Percentiles rank a stretch among this genome's conserved stretches.
Conservation (phyloP, 1,139 yeast genomes). For the Hyphopichia fennica region DNA sequence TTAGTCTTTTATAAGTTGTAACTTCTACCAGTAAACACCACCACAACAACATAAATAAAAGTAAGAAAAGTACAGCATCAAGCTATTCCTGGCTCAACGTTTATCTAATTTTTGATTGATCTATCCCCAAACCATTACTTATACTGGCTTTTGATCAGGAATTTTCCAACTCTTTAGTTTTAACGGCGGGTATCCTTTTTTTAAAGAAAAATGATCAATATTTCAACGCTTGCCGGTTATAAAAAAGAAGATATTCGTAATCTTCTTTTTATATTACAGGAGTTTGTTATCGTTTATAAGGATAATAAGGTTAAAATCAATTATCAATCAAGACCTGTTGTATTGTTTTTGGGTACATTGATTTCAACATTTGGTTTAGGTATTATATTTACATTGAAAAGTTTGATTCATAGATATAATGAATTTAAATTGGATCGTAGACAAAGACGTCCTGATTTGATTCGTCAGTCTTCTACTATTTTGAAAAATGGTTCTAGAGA, state of each 20-base stretch:
- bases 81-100: too few species aligned
- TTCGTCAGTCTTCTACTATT: conserved; percentile 43
- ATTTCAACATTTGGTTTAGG: conserved; percentile 48
- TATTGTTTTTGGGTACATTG: conserved; percentile 43
- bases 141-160: too few species aligned
- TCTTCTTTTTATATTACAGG: conserved; percentile 35
- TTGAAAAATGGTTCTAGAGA: conserved; percentile 57
- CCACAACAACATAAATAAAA: too few species aligned
- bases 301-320: conserved; percentile 42
- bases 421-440: conserved; percentile 29
- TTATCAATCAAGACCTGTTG: conserved; percentile 47
- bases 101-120: too few species aligned
- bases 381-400: conserved; percentile 31
- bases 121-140: background rate
- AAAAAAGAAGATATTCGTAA: conserved; percentile 35
- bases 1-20: too few species aligned
- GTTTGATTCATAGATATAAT: conserved; percentile 29
- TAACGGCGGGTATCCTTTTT: background rate
- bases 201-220: conserved; percentile 26
- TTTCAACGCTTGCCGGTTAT: conserved; percentile 37
- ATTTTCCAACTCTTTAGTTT: too few species aligned
- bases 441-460: conserved; percentile 37
- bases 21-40: too few species aligned
- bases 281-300: conserved; percentile 36
- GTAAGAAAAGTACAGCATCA: too few species aligned